Percentiles rank a stretch among this genome's conserved stretches.
These are phyloP conservation scores for Fusarium succisae DNA, from an alignment of 2,329 filamentous ascomycete genomes.

Conservation along the genomic window DNA sequence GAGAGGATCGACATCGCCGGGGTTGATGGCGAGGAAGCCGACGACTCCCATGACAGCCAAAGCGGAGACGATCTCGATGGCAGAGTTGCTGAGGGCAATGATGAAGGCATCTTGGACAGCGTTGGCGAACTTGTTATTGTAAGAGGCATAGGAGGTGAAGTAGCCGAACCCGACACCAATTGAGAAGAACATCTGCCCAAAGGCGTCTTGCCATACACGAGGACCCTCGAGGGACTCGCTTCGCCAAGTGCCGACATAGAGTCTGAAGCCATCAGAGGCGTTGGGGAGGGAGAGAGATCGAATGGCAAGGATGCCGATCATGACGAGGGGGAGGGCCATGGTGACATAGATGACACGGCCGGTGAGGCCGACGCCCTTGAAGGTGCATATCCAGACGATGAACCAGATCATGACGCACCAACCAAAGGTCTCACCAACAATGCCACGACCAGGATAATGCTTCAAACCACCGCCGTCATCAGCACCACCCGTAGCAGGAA, in stretches of 20 bases:
- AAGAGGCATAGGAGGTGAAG: slow-evolving; percentile 65
- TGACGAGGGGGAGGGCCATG: slow-evolving; percentile 64
- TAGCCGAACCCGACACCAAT: slow-evolving; percentile 64
- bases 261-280: slow-evolving; percentile 57
- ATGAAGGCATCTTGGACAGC: slow-evolving; percentile 62
- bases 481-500: neutral
- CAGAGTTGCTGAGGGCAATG: slow-evolving; percentile 61
- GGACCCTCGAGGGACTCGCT: slow-evolving; percentile 51
- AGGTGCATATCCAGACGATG: slow-evolving; percentile 65
- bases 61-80: slow-evolving; percentile 59
- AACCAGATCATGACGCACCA: slow-evolving; percentile 67
- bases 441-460: slow-evolving; percentile 51
- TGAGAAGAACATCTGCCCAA: slow-evolving; percentile 55
- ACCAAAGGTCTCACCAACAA: slow-evolving; percentile 62
- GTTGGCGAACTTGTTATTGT: slow-evolving; percentile 63
- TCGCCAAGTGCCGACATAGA: slow-evolving; percentile 53
- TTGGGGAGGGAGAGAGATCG: slow-evolving; percentile 61
- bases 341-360: slow-evolving; percentile 66
- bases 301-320: slow-evolving; percentile 61
- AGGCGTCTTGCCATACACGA: slow-evolving; percentile 60
- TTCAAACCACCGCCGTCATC: slow-evolving; percentile 5
- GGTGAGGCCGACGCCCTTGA: slow-evolving; percentile 63
- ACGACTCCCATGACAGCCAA: slow-evolving; percentile 61
- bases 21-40: slow-evolving; percentile 50
- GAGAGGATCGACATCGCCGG: slow-evolving; percentile 47